These are phyloP conservation scores for Suillus weaverae DNA, from an alignment of 768 basidiomycete genomes.

Conservation along the genomic window DNA sequence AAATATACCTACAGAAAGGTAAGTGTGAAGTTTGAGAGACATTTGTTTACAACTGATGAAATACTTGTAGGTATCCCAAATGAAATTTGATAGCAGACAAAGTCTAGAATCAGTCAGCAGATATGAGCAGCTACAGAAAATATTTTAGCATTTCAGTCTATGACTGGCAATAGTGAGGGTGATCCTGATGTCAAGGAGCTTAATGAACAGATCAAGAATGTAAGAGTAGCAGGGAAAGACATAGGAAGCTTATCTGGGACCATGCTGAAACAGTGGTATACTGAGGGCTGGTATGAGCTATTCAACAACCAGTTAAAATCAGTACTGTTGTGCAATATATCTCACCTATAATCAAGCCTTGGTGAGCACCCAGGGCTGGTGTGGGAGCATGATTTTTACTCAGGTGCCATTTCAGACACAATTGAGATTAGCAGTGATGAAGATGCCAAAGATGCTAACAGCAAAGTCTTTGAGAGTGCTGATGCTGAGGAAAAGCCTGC, in stretches of 20 bases:
- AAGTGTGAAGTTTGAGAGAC: no score
- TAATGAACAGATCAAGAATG: slow-evolving; percentile 1
- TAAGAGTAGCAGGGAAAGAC: background rate
- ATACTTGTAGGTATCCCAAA: no score
- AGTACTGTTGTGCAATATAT: background rate
- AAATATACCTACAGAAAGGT: no score
- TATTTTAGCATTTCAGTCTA: background rate
- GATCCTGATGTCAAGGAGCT: slow-evolving; percentile 8
- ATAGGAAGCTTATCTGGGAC: background rate
- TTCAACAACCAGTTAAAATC: background rate
- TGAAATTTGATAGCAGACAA: no score
- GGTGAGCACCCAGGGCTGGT: slow-evolving; percentile 1
- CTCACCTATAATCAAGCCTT: background rate
- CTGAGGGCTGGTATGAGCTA: slow-evolving; percentile 1
- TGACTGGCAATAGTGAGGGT: slow-evolving; percentile 7
- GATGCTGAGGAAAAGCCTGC: no score
- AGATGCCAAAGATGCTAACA: background rate
- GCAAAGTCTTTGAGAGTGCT: no score
- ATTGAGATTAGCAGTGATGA: background rate
- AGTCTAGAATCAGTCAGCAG: no score
- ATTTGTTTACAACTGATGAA: no score
- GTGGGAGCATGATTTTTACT: background rate
- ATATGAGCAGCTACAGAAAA: no score
- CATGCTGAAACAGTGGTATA: background rate
- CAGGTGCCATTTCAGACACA: background rate